A percentile compares a stretch with the other conserved stretches of the same genome.
Evolutionary conservation across 1,284 basidiomycete genomes (phyloP).

Genomic region (Microbotryum saponariae): DNA sequence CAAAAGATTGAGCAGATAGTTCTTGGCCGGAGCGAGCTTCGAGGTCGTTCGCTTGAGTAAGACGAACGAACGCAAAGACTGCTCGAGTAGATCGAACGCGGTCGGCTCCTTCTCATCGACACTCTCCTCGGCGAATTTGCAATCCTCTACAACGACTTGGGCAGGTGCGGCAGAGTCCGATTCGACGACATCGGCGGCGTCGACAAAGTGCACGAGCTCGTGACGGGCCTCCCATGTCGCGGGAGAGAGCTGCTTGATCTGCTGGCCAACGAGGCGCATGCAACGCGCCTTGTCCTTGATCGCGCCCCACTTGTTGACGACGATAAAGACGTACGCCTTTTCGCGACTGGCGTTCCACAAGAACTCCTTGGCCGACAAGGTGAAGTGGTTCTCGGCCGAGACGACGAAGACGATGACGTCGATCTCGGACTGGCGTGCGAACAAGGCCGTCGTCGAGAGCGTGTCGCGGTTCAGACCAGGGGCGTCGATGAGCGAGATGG

Average conservation of each 20-base stretch:
- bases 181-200: constrained; percentile 46
- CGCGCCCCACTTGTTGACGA: constrained; percentile 96
- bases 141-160: constrained; percentile 2
- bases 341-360: constrained; percentile 87
- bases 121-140: constrained; percentile 3
- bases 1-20: constrained; percentile 82
- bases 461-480: constrained; percentile 96
- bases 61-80: constrained; percentile 88
- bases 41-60: constrained; percentile 90
- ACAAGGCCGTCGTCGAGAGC: constrained; percentile 89
- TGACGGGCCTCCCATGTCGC: constrained; percentile 82
- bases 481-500: constrained; percentile 97
- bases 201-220: constrained; percentile 97
- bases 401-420: constrained; percentile 99
- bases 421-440: constrained; percentile 94
- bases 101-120: constrained; percentile 39
- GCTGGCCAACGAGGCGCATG: constrained; percentile 78
- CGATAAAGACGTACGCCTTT: constrained; percentile 96
- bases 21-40: constrained; percentile 91
- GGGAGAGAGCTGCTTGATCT: constrained; percentile 87
- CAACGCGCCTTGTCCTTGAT: constrained; percentile 95
- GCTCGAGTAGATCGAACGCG: constrained; percentile 79
- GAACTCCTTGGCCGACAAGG: constrained; percentile 91
- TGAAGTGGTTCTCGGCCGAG: constrained; percentile 98
- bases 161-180: constrained; percentile 13